Evolutionary conservation across 1,284 basidiomycete species (phyloP).

Genomic region (Boletellus sp.): DNA sequence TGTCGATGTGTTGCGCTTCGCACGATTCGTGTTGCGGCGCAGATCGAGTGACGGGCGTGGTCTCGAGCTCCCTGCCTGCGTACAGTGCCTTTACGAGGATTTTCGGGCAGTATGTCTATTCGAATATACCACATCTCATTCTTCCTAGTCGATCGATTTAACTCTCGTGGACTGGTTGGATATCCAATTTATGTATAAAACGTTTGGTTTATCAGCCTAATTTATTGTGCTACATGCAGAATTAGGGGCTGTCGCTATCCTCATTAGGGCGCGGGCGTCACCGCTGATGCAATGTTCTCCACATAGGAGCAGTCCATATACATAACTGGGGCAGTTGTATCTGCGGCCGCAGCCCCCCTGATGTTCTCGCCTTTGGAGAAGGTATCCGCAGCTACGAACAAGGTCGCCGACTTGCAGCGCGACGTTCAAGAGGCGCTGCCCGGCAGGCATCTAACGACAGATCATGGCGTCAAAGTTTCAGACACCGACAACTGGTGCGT

Average conservation of each 20-base stretch:
- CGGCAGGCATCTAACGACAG: conserved; percentile 51
- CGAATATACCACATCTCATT: conserved; percentile 7
- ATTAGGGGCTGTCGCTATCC: neutral
- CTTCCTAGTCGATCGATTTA: neutral
- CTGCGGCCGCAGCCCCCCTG: too few species aligned
- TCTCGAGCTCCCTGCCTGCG: conserved; percentile 40
- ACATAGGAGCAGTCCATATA: conserved; percentile 12
- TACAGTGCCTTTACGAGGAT: conserved; percentile 31
- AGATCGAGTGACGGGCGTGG: conserved; percentile 59
- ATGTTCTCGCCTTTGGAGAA: conserved; percentile 10
- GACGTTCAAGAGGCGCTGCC: conserved; percentile 40
- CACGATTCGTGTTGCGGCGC: conserved; percentile 48
- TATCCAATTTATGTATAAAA: conserved; percentile 8
- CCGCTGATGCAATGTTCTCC: conserved; percentile 19
- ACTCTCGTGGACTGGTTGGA: conserved; percentile 16
- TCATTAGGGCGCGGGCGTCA: conserved; percentile 18
- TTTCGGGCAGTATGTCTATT: conserved; percentile 28
- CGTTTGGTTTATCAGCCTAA: conserved; percentile 2
- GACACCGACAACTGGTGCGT: conserved; percentile 65
- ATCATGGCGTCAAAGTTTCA: conserved; percentile 55
- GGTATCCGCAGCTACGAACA: conserved; percentile 12
- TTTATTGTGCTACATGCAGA: neutral
- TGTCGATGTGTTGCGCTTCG: conserved; percentile 57
- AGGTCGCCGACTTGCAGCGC: conserved; percentile 41
- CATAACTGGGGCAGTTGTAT: neutral